Conservation (phyloP, 2,329 filamentous ascomycete species). For the Verticillium albo-atrum region DNA sequence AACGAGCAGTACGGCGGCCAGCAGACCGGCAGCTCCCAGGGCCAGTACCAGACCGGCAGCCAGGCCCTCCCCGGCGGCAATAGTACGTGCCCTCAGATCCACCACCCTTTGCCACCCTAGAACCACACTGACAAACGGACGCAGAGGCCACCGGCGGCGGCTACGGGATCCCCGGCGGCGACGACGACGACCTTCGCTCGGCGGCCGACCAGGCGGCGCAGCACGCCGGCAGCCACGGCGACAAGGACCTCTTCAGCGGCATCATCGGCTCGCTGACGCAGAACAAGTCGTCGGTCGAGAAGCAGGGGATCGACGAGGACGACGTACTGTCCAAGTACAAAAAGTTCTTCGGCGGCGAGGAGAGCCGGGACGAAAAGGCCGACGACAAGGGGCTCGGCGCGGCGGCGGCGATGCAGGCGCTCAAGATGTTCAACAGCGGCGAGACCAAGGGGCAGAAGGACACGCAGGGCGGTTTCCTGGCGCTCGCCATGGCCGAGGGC, state of each 20-base stretch:
- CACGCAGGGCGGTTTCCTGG: constrained; percentile 76
- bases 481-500: constrained; percentile 83
- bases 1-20: background rate
- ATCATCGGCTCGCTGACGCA: constrained; percentile 42
- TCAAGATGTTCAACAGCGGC: constrained; percentile 71
- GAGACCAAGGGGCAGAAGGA: constrained; percentile 37
- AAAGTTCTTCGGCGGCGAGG: constrained; percentile 60
- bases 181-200: constrained; percentile 43
- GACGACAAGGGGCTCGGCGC: constrained; percentile 55
- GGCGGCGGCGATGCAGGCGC: constrained; percentile 75
- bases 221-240: constrained; percentile 41
- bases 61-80: constrained; percentile 15
- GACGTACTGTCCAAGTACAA: constrained; percentile 73
- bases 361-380: constrained; percentile 38
- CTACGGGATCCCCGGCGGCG: constrained; percentile 27
- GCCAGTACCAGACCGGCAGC: background rate
- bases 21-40: background rate
- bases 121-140: constrained; percentile 1
- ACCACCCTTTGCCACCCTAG: background rate
- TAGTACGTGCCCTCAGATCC: constrained; percentile 18
- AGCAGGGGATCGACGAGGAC: constrained; percentile 45
- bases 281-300: constrained; percentile 43
- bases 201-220: constrained; percentile 44
- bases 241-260: constrained; percentile 42
- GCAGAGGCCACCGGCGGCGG: constrained; percentile 26